Evolutionary conservation across 2,329 filamentous ascomycete species (phyloP), one percentile per base, ranked within the genome.

Genomic region (Ampelomyces quisqualis): DNA sequence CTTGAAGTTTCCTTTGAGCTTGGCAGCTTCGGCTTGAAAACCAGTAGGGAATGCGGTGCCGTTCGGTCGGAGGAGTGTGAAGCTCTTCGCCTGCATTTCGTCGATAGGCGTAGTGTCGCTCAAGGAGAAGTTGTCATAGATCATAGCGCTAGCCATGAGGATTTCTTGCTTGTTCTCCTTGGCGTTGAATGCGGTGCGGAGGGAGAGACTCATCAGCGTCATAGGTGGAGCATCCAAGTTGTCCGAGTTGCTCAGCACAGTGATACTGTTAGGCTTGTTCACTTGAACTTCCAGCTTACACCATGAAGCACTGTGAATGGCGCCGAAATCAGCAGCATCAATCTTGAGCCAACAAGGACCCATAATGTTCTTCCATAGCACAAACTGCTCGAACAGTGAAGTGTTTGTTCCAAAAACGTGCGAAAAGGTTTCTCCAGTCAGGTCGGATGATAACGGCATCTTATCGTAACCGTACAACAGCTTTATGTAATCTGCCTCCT

Each of bases 291-390:
- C 93, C 8, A 98, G 81, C 70, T 96, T 97, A 76, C 93, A 96
- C 80, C 94, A 93, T 1, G 93, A 98, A 8, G 90, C 87, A 57
- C 96, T 96, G 68, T 89, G 91, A 53, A 97, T 77, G 5, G 86
- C 77, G 13, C 79, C 78, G 64, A 95, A 96, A 65, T 96, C 84
- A 20, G 87, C 87, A 53, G 86, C 85, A 52, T 90, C 80, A 40
- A 98, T 93, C 63, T 85, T 90, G 31, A 98, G 79, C 93, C 93
- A 98, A 67, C 93, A 97, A 20, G 93, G 93, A 1, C 93, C 93
- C 91, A 96, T 98, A 57, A 98, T 88, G 63, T 95, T 95, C 73
- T 96, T 97, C 87, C 90, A 96, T 4, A 98, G 77, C 14, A 98
- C 93, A 63, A 98, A 98, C 58, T 98, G 93, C 70, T 98, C 93